phyloP scores from a whole-genome alignment of 345 rosid species.

The Camelina sativa region DNA sequence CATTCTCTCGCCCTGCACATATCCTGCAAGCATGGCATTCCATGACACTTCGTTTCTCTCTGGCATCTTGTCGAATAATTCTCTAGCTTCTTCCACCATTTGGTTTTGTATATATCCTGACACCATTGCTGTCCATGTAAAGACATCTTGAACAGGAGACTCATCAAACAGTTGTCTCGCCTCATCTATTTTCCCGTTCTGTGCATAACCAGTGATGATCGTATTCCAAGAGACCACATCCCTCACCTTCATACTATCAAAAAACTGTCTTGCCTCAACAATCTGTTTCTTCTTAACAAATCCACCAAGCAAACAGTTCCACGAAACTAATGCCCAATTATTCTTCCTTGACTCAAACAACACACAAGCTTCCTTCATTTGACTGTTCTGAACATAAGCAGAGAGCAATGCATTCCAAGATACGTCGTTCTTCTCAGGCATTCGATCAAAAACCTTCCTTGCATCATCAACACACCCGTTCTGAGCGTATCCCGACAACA shows the following conservation, averaged over 20 bases:
- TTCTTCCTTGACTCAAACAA: slow-evolving; percentile 51
- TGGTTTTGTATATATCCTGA: slow-evolving; percentile 67
- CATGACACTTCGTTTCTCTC: slow-evolving; percentile 63
- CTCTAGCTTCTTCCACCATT: slow-evolving; percentile 60
- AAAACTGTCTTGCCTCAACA: slow-evolving; percentile 54
- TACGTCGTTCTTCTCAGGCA: slow-evolving; percentile 56
- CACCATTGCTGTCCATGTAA: slow-evolving; percentile 74
- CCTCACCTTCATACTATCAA: slow-evolving; percentile 52
- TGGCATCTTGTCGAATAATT: slow-evolving; percentile 59
- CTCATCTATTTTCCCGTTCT: slow-evolving; percentile 54
- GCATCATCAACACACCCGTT: slow-evolving; percentile 63
- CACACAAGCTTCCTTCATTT: slow-evolving; percentile 57
- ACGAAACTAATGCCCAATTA: slow-evolving; percentile 64
- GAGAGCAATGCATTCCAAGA: slow-evolving; percentile 70
- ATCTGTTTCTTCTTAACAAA: slow-evolving; percentile 57
- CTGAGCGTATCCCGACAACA: slow-evolving; percentile 69
- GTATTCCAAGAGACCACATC: slow-evolving; percentile 71
- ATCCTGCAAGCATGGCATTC: slow-evolving; percentile 80
- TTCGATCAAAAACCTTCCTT: slow-evolving; percentile 55
- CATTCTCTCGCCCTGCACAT: slow-evolving; percentile 59
- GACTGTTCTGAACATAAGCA: slow-evolving; percentile 66
- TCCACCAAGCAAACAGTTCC: slow-evolving; percentile 75
- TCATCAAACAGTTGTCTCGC: slow-evolving; percentile 58
- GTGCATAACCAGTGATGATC: slow-evolving; percentile 66
- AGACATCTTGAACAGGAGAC: slow-evolving; percentile 61